phyloP scores from a whole-genome alignment of 2,329 filamentous ascomycete genomes.

The Cryphonectria parasitica region DNA sequence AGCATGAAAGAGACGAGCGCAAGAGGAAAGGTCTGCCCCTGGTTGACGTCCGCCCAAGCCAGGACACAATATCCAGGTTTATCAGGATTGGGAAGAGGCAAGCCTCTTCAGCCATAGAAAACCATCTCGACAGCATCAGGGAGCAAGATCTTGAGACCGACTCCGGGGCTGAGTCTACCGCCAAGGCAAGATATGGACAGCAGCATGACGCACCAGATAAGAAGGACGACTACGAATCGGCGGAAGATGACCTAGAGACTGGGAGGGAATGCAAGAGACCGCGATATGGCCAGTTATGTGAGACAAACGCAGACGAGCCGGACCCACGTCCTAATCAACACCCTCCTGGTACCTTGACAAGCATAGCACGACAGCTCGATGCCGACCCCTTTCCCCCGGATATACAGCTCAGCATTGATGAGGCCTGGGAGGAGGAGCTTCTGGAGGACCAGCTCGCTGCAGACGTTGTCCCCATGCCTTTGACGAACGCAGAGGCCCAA shows the following conservation, averaged over 20 bases:
- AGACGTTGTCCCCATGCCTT: constrained; percentile 22
- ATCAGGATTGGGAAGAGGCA: constrained; percentile 40
- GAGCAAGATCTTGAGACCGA: constrained; percentile 14
- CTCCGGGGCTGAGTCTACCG: constrained; percentile 9
- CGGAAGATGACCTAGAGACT: not conserved
- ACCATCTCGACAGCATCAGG: constrained; percentile 15
- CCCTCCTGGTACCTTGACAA: constrained; percentile 4
- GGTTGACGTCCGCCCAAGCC: constrained; percentile 58
- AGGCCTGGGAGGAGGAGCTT: constrained; percentile 19
- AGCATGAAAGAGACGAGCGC: constrained; percentile 53
- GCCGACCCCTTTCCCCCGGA: constrained; percentile 16
- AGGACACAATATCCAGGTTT: constrained; percentile 61
- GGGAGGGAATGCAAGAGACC: constrained; percentile 20
- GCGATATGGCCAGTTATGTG: constrained; percentile 10
- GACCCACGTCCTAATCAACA: constrained; percentile 14
- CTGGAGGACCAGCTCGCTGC: constrained; percentile 22
- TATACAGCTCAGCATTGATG: constrained; percentile 24
- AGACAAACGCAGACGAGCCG: constrained; percentile 7
- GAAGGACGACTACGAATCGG: constrained; percentile 15
- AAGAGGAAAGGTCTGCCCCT: constrained; percentile 57
- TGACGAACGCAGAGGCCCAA: constrained; percentile 6
- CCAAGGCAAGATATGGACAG: not conserved
- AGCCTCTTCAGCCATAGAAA: constrained; percentile 22
- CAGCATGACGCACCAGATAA: not conserved
- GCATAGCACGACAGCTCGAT: constrained; percentile 13